Evolutionary conservation across 2,329 filamentous ascomycete species (phyloP), one percentile per base, ranked within the genome.

Genomic region (Nemania sp.): DNA sequence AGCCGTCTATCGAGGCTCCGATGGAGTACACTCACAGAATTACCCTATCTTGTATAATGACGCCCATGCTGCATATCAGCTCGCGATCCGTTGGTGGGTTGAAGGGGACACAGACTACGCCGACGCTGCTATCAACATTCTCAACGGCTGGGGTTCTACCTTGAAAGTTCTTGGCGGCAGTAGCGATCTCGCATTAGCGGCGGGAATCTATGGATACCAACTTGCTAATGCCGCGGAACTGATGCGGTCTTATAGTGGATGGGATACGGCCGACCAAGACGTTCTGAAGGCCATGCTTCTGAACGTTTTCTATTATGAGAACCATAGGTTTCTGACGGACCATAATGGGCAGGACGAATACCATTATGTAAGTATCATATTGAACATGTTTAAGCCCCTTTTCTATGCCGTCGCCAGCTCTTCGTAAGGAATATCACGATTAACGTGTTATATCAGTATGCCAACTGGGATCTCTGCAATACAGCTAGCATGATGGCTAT

Each of bases 401-500:
- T 3, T 7, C 38, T 13, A 41, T 3, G 8, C 10, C 6, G 15
- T 41, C 3, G 15, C 15, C 5, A 11, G 6, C 11, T 7, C 38
- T 41, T 18, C 15, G 38, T 41, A 41, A 41, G 5, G 11, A 13
- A 41, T 18, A 13, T 11, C 6, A 41, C 15, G 3, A 41, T 3
- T 41, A 41, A 41, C 5, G 10, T 41, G 32, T 41, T 41, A 41
- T 41, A 41, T 41, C 38, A 41, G 38, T 61, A 51, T 51, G 56
- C 81, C 1, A 83, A 83, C 62, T 85, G 83, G 82, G 83, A 84
- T 63, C 72, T 83, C 4, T 81, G 79, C 71, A 84, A 84, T 45
- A 75, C 84, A 29, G 79, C 80, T 2, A 78, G 79, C 0, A 73
- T 81, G 29, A 72, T 80, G 20, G 78, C 82, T 0, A 82, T 83